These are phyloP conservation scores for Phtheirospermum japonicum DNA, from an alignment of 257 asterid species.

Conservation along the genomic window DNA sequence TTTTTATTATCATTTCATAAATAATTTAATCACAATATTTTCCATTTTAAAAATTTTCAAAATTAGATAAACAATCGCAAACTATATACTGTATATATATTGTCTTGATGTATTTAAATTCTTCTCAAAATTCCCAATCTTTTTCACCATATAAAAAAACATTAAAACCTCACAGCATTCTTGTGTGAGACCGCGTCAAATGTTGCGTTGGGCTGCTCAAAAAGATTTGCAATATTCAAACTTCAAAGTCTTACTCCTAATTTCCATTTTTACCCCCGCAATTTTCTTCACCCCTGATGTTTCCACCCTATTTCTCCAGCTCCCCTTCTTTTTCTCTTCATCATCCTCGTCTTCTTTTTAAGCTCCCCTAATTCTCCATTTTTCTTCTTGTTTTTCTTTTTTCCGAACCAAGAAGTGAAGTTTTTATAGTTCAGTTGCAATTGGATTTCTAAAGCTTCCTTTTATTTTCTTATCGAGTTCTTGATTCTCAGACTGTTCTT, in stretches of 20 bases:
- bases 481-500: conserved; percentile 12
- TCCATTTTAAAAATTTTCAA: too few species aligned
- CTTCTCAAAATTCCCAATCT: conserved; percentile 25
- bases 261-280: conserved; percentile 20
- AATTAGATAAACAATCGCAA: too few species aligned
- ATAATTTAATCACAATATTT: too few species aligned
- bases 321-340: background rate
- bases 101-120: conserved; percentile 20
- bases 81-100: too few species aligned
- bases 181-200: conserved; percentile 43
- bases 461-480: conserved; percentile 5
- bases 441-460: background rate
- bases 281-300: conserved; percentile 25
- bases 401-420: background rate
- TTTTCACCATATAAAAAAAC: conserved; percentile 10
- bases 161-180: conserved; percentile 31
- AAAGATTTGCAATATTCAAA: background rate
- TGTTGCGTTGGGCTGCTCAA: conserved; percentile 37
- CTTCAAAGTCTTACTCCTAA: conserved; percentile 38
- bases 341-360: conserved; percentile 3
- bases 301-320: background rate
- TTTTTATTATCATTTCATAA: too few species aligned
- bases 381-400: too few species aligned
- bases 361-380: background rate
- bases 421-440: too few species aligned